Evolutionary conservation across 495 filamentous ascomycete species (phyloP).

Genomic region (Penicillium crystallinum): DNA sequence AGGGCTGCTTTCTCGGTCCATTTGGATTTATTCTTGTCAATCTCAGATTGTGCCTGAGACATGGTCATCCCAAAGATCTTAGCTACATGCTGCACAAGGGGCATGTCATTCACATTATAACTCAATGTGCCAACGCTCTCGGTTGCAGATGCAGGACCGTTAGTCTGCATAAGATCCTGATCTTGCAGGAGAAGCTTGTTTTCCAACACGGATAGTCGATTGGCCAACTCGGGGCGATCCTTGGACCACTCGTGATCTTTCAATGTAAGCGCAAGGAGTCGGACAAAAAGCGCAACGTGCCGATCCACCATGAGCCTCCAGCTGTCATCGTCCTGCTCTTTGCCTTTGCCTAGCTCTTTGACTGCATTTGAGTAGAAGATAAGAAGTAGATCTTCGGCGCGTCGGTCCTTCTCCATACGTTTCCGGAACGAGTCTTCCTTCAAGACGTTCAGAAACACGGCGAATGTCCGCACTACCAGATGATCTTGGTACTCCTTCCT

Average conservation of each 20-base stretch:
- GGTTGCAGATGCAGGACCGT: constrained; percentile 52
- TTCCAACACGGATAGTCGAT: constrained; percentile 74
- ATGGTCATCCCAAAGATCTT: constrained; percentile 76
- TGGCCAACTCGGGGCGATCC: constrained; percentile 76
- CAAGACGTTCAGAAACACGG: constrained; percentile 69
- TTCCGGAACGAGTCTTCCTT: constrained; percentile 67
- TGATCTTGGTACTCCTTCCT: constrained; percentile 72
- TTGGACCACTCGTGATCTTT: constrained; percentile 75
- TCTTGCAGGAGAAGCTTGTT: constrained; percentile 94
- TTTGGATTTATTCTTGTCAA: constrained; percentile 67
- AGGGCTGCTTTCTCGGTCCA: constrained; percentile 94
- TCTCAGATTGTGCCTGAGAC: constrained; percentile 74
- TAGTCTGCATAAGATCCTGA: constrained; percentile 67
- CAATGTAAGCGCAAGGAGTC: constrained; percentile 73
- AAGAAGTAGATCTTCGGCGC: constrained; percentile 81
- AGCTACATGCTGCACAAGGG: constrained; percentile 78
- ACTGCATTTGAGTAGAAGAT: constrained; percentile 89
- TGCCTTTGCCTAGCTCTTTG: constrained; percentile 80
- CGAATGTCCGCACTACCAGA: constrained; percentile 75
- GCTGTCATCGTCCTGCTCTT: constrained; percentile 72
- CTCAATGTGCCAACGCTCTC: constrained; percentile 77
- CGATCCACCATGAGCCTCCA: constrained; percentile 93
- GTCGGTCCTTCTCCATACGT: constrained; percentile 85
- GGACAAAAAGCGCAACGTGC: constrained; percentile 91
- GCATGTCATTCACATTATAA: constrained; percentile 96